Base-by-base conservation (phyloP, 2,329 filamentous ascomycete species). In the Sporothrix phasma region DNA sequence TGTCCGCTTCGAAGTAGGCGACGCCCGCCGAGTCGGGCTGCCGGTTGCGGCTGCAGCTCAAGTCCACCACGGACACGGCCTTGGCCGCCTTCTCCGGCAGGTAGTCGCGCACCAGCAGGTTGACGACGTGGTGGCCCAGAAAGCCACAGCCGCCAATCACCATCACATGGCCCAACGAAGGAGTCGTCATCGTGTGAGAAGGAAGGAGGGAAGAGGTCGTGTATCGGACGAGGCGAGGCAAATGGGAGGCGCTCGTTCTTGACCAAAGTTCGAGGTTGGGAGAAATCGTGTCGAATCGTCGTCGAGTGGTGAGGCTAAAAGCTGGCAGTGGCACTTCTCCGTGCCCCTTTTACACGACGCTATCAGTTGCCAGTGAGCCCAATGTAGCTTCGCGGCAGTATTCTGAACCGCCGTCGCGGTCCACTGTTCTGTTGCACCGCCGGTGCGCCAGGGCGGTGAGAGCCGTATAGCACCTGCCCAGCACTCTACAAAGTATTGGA, bases 81-180 rank as follows among this genome's bases (percentile, higher is more conserved):
- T 75, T 76, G 67, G 77, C 79, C 59, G 43, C 39, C 41, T 66
- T 65, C 7, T 60, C 39, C 8, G 68, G 67, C 53, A 79, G 78
- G 72, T 79, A 84, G 74, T 84, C 81, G 71, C 83, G 81, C 70
- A 89, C 79, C 65, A 90, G 81, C 72, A 89, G 82, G 75, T 87
- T 84, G 72, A 93, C 87, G 69, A 93, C 87, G 77, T 93, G 88
- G 76, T 89, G 87, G 73, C 90, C 90, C 17, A 94, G 82, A 76
- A 94, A 93, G 69, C 90, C 90, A 73, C 90, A 92, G 73, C 90
- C 90, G 71, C 90, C 90, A 69, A 93, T 86, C 69, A 94, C 86
- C 69, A 92, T 81, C 71, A 92, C 88, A 68, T 82, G 84, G 72
- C 88, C 88, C 61, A 92, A 79, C 63, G 74, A 68, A 67, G 75